Base-by-base conservation (phyloP, 345 rosid genomes). In the Aquilaria malaccensis region DNA sequence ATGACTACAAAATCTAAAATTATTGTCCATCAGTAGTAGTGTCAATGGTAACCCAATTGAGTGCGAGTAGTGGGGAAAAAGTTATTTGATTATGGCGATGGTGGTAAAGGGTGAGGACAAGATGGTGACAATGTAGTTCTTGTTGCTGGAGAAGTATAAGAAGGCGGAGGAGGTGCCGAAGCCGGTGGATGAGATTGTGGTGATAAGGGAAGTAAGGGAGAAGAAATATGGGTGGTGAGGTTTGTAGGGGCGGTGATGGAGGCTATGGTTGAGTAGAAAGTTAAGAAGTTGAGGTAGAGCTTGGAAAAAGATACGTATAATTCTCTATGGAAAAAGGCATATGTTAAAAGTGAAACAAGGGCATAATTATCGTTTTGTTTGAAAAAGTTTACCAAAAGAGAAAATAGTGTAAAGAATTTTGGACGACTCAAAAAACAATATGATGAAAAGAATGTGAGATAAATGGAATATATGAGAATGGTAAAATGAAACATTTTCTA, bases 111-210 rank as follows among this genome's bases (percentile, higher is more conserved):
- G 69, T 22, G 79, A 64, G 56, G 59, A 76, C 49, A 78, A 74
- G 74, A 65, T 52, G 84, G 86, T 89, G 71, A 89, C 94, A 6
- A 93, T 93, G 98, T 88, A 85, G 73, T 93, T 93, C 70, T 2
- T 87, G 66, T 63, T 93, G 79, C 98, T 96, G 10, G 66, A 69
- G 9, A 84, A 70, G 75, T 93, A 89, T 43, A 65, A 33, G 72
- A 87, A 66, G 70, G 96, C 80, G 1, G 97, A 85, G 79, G 97
- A 87, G 11, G 97, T 88, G 4, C 98, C 98, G 22, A 80, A 68
- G 81, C 97, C 97, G 14, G 61, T 83, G 73, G 94, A 93, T 50
- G 88, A 81, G 76, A 87, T 95, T 67, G 96, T 93, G 75, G 79
- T 75, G 82, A 77, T 89, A 45, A 79, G 37, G 56, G 96, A 82